These are phyloP conservation scores for Penicillium sp. DNA, from an alignment of 2,329 filamentous ascomycete species.

Conservation along the genomic window DNA sequence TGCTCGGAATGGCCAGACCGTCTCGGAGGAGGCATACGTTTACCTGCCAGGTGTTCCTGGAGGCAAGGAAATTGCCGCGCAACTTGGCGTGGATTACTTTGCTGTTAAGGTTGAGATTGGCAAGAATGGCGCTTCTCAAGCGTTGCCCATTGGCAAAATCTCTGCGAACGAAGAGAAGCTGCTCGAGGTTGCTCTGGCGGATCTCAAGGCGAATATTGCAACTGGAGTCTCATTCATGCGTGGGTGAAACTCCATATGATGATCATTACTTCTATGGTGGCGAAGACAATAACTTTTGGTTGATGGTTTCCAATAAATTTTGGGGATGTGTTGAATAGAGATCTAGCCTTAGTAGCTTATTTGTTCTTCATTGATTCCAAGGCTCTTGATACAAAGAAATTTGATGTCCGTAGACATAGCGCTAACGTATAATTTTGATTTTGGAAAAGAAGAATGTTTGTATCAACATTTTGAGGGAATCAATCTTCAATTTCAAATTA, in stretches of 20 bases:
- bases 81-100: slow-evolving; percentile 10
- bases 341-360: too few species aligned
- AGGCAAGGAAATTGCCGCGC: slow-evolving; percentile 4
- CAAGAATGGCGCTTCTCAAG: neutral
- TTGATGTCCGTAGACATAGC: too few species aligned
- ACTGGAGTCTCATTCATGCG: slow-evolving; percentile 10
- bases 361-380: too few species aligned
- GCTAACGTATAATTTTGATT: too few species aligned
- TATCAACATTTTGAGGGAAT: too few species aligned
- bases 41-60: slow-evolving; percentile 5
- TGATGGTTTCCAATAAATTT: too few species aligned
- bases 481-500: too few species aligned
- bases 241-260: neutral
- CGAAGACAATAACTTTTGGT: too few species aligned
- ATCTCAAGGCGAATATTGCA: slow-evolving; percentile 7
- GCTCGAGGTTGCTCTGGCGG: slow-evolving; percentile 4
- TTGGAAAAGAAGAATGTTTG: too few species aligned
- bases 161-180: slow-evolving; percentile 8
- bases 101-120: slow-evolving; percentile 9
- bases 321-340: too few species aligned
- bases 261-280: too few species aligned
- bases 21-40: slow-evolving; percentile 7
- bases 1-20: neutral
- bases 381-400: too few species aligned
- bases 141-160: slow-evolving; percentile 2